phyloP scores from a whole-genome alignment of 306 rosid species.

The Cucurbita argyrosperma region DNA sequence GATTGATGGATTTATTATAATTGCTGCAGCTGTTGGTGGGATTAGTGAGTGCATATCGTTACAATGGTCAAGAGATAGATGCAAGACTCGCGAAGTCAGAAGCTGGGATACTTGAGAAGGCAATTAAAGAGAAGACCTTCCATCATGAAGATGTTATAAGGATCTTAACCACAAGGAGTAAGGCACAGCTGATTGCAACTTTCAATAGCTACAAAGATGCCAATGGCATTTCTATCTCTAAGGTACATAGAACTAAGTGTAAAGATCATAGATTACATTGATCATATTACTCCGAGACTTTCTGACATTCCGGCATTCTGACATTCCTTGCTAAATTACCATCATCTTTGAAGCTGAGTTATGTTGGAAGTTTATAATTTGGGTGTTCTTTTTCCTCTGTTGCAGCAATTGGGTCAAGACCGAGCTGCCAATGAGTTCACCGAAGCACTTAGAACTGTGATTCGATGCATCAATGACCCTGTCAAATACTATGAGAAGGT shows the following conservation, averaged over 20 bases:
- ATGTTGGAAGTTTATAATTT: not conserved
- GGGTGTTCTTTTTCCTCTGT: not conserved
- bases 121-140: conserved; percentile 46
- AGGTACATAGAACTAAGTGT: conserved; percentile 22
- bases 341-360: not conserved
- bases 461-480: conserved; percentile 46
- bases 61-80: conserved; percentile 17
- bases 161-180: conserved; percentile 62
- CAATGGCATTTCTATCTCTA: conserved; percentile 41
- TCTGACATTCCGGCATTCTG: not conserved
- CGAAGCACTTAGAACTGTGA: conserved; percentile 35
- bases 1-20: not conserved
- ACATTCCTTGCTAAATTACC: not conserved
- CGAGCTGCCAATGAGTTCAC: conserved; percentile 20
- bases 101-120: conserved; percentile 55
- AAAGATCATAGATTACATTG: not conserved
- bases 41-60: conserved; percentile 23
- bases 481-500: conserved; percentile 71
- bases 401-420: conserved; percentile 44
- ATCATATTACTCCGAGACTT: not conserved
- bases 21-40: conserved; percentile 22
- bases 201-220: conserved; percentile 63
- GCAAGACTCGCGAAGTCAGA: conserved; percentile 26
- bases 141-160: conserved; percentile 50
- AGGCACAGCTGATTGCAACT: conserved; percentile 51